Evolutionary conservation across 495 filamentous ascomycete species (phyloP).

Genomic region (Lindgomyces ingoldianus): DNA sequence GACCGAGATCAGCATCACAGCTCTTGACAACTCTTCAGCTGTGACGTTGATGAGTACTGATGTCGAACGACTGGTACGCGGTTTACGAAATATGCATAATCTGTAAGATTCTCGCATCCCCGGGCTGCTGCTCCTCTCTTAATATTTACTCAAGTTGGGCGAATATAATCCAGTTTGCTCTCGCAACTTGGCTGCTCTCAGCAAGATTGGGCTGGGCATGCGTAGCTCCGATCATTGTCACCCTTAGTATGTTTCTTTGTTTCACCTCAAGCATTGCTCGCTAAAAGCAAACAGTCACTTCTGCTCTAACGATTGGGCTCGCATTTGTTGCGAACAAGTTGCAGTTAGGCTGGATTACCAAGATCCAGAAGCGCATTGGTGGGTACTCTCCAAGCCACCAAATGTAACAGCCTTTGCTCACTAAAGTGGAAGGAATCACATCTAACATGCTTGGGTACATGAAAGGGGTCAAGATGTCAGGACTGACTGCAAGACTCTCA

Average conservation of each 20-base stretch:
- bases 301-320: not conserved
- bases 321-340: not conserved
- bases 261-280: not conserved
- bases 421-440: too few species aligned
- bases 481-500: not conserved
- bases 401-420: too few species aligned
- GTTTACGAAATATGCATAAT: slow-evolving; percentile 46
- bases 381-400: not conserved
- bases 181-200: slow-evolving; percentile 61
- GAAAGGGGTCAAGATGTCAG: not conserved
- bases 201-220: slow-evolving; percentile 58
- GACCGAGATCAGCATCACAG: slow-evolving; percentile 48
- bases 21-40: slow-evolving; percentile 52
- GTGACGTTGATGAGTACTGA: slow-evolving; percentile 62
- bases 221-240: slow-evolving; percentile 51
- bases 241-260: not conserved
- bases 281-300: not conserved
- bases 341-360: slow-evolving; percentile 1
- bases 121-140: too few species aligned
- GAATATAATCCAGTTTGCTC: slow-evolving; percentile 55
- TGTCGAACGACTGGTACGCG: slow-evolving; percentile 45
- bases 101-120: too few species aligned
- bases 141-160: too few species aligned
- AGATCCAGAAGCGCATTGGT: slow-evolving; percentile 20
- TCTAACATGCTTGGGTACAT: not conserved